These are phyloP conservation scores for Picochlorum sp. DNA, from an alignment of 139 green algal species.

Conservation along the genomic window DNA sequence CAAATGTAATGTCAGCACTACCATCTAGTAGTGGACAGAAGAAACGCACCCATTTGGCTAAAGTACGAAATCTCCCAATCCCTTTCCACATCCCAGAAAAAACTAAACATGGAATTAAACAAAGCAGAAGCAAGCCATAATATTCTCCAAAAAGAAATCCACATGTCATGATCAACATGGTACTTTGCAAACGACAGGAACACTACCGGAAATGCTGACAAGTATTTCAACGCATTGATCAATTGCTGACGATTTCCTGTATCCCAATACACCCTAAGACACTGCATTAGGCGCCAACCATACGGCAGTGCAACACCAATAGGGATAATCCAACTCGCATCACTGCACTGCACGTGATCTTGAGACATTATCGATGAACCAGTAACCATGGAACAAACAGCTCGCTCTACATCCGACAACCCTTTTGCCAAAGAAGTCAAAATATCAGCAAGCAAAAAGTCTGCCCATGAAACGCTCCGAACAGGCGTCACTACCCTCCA, in stretches of 20 bases:
- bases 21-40: neutral
- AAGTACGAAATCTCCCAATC: conserved; percentile 90
- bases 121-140: conserved; percentile 63
- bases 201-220: conserved; percentile 87
- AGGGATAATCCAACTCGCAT: conserved; percentile 41
- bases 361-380: conserved; percentile 36
- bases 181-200: conserved; percentile 66
- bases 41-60: conserved; percentile 15
- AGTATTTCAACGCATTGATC: conserved; percentile 91
- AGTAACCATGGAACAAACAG: conserved; percentile 40
- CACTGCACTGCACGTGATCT: conserved; percentile 20
- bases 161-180: conserved; percentile 34
- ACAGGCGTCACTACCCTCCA: conserved; percentile 50
- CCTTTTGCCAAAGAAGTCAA: conserved; percentile 82
- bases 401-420: conserved; percentile 58
- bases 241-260: conserved; percentile 46
- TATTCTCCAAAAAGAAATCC: conserved; percentile 29
- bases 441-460: conserved; percentile 94
- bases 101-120: conserved; percentile 84
- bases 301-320: conserved; percentile 67
- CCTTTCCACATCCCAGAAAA: conserved; percentile 90
- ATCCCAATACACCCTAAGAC: conserved; percentile 62
- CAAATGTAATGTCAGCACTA: neutral
- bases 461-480: conserved; percentile 68
- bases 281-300: conserved; percentile 79